Evolutionary conservation across 2,329 filamentous ascomycete genomes (phyloP).

Genomic region (Berkeleyomyces basicola): DNA sequence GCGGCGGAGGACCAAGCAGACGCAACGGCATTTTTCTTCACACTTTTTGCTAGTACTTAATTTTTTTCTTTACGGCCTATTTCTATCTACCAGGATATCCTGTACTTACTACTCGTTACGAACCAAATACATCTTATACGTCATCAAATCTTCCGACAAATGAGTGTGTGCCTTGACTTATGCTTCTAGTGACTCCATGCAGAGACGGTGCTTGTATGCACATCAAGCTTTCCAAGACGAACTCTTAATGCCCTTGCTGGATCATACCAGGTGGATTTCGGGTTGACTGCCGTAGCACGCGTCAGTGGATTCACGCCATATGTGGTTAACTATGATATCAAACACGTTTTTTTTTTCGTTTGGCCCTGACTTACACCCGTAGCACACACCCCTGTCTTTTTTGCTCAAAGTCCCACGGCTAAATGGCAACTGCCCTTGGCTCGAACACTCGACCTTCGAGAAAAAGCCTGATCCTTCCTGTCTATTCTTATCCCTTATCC

Average conservation of each 20-base stretch:
- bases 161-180: too few species aligned
- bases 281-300: too few species aligned
- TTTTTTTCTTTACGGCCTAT: neutral
- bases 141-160: neutral
- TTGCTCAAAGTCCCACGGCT: neutral
- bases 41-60: neutral
- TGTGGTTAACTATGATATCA: neutral
- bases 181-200: too few species aligned
- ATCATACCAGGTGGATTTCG: too few species aligned
- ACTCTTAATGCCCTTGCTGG: too few species aligned
- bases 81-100: neutral
- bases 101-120: neutral
- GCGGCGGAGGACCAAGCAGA: neutral
- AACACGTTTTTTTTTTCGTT: neutral
- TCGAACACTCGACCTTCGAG: neutral
- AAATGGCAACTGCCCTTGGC: neutral
- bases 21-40: neutral
- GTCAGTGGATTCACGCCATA: too few species aligned
- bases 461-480: neutral
- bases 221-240: too few species aligned
- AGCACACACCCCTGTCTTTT: neutral
- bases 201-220: too few species aligned
- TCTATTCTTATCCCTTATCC: neutral
- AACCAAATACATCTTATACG: neutral
- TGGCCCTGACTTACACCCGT: neutral